These are phyloP conservation scores for Alternaria arborescens DNA, from an alignment of 2,329 filamentous ascomycete genomes.

Conservation along the genomic window DNA sequence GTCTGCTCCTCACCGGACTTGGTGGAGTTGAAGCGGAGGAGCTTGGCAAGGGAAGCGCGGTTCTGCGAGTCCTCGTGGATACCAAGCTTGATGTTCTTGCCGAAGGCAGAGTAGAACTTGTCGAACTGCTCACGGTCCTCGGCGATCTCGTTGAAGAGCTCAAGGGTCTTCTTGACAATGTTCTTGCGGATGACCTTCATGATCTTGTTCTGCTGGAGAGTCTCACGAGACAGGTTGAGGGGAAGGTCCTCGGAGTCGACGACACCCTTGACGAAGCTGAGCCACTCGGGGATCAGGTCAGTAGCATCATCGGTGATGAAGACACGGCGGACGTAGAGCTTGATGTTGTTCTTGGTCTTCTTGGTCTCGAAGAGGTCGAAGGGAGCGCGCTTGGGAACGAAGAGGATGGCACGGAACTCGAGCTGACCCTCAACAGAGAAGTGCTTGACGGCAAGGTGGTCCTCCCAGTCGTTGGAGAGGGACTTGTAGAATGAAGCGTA, in stretches of 20 bases:
- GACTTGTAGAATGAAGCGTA: conserved; percentile 99
- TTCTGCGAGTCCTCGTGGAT: conserved; percentile 99
- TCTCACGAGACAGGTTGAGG: conserved; percentile 99
- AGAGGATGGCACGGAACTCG: conserved; percentile 99
- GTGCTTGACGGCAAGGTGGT: conserved; percentile 99
- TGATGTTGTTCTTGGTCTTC: conserved; percentile 99
- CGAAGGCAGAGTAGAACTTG: conserved; percentile 99
- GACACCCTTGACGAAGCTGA: conserved; percentile 99
- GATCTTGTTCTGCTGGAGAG: conserved; percentile 99
- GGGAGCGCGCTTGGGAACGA: conserved; percentile 98
- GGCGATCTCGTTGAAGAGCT: conserved; percentile 98
- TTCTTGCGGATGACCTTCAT: conserved; percentile 99
- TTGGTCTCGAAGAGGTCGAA: conserved; percentile 99
- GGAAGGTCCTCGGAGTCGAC: conserved; percentile 99
- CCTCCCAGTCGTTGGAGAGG: conserved; percentile 99
- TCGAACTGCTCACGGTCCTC: conserved; percentile 99
- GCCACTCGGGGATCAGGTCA: conserved; percentile 98
- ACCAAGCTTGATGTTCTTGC: conserved; percentile 99
- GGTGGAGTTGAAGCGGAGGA: conserved; percentile 98
- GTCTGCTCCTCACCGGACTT: conserved; percentile 97
- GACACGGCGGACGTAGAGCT: conserved; percentile 99
- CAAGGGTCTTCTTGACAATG: conserved; percentile 99
- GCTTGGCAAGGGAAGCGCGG: conserved; percentile 90
- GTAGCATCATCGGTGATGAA: conserved; percentile 99
- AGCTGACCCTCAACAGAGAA: conserved; percentile 99